Conservation (phyloP, 2,329 filamentous ascomycete species). For the Annulohypoxylon truncatum region DNA sequence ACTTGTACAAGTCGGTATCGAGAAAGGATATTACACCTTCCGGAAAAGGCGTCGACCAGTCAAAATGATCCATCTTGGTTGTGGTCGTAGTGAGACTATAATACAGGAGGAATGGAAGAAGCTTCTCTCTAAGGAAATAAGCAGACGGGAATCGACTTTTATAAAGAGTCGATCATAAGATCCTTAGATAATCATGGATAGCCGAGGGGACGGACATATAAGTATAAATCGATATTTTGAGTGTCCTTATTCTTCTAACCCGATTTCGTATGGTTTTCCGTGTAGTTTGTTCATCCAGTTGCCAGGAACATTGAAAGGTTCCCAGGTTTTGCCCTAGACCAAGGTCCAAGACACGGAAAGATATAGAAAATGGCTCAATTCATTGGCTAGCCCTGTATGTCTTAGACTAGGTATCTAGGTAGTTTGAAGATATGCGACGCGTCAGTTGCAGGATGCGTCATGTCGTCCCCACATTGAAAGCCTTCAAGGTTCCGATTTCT, state of each 20-base stretch:
- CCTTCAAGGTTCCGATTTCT: constrained; percentile 7
- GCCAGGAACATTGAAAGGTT: neutral
- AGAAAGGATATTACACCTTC: constrained; percentile 86
- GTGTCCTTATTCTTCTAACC: neutral
- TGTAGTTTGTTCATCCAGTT: neutral
- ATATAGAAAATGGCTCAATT: constrained; percentile 39
- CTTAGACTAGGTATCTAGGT: neutral
- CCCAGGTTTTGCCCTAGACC: constrained; percentile 2
- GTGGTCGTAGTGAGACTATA: neutral
- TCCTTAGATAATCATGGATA: neutral
- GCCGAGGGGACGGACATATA: neutral
- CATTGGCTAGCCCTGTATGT: constrained; percentile 40
- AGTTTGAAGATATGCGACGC: constrained; percentile 11
- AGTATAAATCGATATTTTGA: neutral
- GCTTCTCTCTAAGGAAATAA: neutral
- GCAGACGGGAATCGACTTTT: neutral
- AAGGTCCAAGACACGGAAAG: neutral
- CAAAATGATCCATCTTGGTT: constrained; percentile 68
- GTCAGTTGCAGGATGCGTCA: constrained; percentile 35
- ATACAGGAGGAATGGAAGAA: neutral
- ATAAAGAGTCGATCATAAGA: neutral
- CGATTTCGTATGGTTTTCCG: neutral
- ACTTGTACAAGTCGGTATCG: constrained; percentile 89
- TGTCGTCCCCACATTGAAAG: constrained; percentile 32
- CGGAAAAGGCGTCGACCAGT: constrained; percentile 73